phyloP scores from a whole-genome alignment of 768 basidiomycete genomes.

The Daedaleopsis sinensis region DNA sequence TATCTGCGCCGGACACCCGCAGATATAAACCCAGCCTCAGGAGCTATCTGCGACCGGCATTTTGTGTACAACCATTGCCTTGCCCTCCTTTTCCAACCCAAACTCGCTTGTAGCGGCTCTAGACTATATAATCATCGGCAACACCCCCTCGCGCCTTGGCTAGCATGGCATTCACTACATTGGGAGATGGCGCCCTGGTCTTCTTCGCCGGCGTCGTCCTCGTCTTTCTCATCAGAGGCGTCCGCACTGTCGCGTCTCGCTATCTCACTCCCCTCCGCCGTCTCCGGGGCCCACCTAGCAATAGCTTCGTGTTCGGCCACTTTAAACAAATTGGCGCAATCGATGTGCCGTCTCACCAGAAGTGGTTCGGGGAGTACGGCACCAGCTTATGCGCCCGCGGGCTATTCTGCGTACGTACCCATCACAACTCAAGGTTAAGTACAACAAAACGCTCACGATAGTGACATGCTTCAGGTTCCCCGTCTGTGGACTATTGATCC shows the following conservation, averaged over 20 bases:
- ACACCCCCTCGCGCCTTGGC: no score
- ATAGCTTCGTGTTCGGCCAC: slow-evolving; percentile 53
- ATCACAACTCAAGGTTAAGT: no score
- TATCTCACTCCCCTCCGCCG: slow-evolving; percentile 44
- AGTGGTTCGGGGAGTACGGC: slow-evolving; percentile 56
- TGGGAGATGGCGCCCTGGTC: not conserved
- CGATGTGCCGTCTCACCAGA: slow-evolving; percentile 34
- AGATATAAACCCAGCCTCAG: no score
- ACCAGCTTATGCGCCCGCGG: slow-evolving; percentile 44
- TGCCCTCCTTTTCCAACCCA: no score
- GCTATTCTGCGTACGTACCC: slow-evolving; percentile 48
- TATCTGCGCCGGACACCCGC: no score
- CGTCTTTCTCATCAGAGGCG: not conserved
- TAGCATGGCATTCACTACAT: no score
- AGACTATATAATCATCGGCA: no score
- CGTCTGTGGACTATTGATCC: slow-evolving; percentile 45
- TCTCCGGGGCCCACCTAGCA: slow-evolving; percentile 52
- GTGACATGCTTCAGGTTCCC: slow-evolving; percentile 3
- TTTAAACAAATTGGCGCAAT: slow-evolving; percentile 47
- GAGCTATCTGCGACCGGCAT: no score
- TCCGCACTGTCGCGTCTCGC: not conserved
- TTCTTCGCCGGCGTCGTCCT: not conserved
- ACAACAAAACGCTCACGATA: no score
- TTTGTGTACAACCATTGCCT: no score
- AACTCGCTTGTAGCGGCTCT: no score